These are phyloP conservation scores for Chlorella sp. DNA, from an alignment of 139 green algal species.

Conservation along the genomic window DNA sequence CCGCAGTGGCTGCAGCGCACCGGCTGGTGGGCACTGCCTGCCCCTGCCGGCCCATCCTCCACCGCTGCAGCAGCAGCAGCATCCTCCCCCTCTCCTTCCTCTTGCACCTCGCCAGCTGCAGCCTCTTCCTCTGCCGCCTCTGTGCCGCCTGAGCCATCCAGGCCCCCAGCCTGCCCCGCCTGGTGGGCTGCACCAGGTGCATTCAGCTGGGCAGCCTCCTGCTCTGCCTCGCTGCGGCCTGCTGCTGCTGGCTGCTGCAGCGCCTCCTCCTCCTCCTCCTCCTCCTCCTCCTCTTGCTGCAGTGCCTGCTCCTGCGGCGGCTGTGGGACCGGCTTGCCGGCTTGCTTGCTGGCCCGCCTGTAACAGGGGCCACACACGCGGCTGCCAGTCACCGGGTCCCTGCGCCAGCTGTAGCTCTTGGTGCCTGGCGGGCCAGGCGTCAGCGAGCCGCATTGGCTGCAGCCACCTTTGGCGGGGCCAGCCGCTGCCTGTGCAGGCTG, in stretches of 20 bases:
- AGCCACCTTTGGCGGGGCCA: not conserved
- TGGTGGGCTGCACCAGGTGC: too few relatives aligned
- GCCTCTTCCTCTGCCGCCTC: too few relatives aligned
- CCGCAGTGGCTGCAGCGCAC: constrained; percentile 2
- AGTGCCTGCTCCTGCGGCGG: not conserved
- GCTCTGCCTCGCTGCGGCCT: too few relatives aligned
- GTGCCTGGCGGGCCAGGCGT: not conserved
- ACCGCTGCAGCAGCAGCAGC: not conserved
- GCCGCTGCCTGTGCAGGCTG: not conserved
- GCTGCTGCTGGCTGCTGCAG: too few relatives aligned
- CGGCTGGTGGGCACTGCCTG: not conserved
- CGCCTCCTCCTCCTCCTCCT: too few relatives aligned
- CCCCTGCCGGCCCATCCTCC: not conserved
- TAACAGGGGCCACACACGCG: not conserved
- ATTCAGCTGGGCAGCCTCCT: too few relatives aligned
- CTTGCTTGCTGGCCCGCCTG: not conserved
- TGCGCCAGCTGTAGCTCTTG: not conserved
- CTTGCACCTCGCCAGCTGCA: too few relatives aligned
- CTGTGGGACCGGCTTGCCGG: not conserved
- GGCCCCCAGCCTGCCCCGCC: too few relatives aligned
- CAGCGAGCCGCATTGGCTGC: constrained; percentile 1
- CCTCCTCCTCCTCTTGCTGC: too few relatives aligned
- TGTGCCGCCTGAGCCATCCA: too few relatives aligned
- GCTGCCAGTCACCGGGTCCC: not conserved
- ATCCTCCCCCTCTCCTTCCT: too few relatives aligned